phyloP scores from a whole-genome alignment of 148 eudicot genomes.

The Camellia japonica region DNA sequence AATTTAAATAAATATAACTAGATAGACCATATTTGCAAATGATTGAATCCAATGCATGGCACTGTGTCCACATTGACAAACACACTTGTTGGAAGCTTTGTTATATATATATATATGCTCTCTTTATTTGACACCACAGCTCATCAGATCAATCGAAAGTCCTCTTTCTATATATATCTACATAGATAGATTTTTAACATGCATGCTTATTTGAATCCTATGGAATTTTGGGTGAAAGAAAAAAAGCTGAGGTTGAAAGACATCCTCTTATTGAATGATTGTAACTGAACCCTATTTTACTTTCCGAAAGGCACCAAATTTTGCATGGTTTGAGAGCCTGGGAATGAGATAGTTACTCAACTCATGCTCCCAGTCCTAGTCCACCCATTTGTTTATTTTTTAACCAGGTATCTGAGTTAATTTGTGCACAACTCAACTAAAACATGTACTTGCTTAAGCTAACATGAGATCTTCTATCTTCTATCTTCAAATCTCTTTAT shows the following conservation, averaged over 20 bases:
- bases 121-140: background rate
- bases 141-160: background rate
- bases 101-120: too few species aligned
- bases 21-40: background rate
- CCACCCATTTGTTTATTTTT: background rate
- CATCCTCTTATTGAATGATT: background rate
- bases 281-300: background rate
- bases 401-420: too few species aligned
- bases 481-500: too few species aligned
- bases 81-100: conserved; percentile 3
- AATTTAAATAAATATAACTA: too few species aligned
- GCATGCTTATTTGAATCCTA: background rate
- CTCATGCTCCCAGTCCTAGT: background rate
- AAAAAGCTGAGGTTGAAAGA: background rate
- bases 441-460: too few species aligned
- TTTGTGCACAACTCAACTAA: too few species aligned
- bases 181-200: too few species aligned
- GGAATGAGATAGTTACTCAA: background rate
- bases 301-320: background rate
- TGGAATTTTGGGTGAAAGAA: background rate
- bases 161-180: too few species aligned
- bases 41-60: conserved; percentile 1
- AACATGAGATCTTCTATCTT: too few species aligned
- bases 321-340: background rate
- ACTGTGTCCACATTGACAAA: background rate